Conservation (phyloP, 345 rosid genomes). For the Lenwebbia sp. region DNA sequence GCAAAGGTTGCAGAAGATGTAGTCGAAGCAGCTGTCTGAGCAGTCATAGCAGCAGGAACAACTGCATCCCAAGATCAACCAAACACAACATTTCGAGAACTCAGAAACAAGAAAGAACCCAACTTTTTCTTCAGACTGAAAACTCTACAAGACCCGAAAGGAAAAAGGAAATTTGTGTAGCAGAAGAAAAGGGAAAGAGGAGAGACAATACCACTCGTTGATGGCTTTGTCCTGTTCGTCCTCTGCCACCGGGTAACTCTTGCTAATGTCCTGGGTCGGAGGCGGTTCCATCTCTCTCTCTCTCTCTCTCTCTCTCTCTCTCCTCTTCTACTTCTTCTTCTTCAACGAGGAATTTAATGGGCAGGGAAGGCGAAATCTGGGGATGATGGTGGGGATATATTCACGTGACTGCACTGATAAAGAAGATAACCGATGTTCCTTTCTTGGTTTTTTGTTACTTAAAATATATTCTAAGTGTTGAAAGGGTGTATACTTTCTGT, state of each 20-base stretch:
- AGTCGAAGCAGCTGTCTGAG: constrained; percentile 8
- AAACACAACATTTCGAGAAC: not conserved
- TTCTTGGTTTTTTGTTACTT: not conserved
- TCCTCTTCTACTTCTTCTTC: not conserved
- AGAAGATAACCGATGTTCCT: not conserved
- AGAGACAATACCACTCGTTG: constrained; percentile 5
- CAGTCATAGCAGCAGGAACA: constrained; percentile 14
- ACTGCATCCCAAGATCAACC: constrained; percentile 1
- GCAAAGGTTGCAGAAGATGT: constrained; percentile 13
- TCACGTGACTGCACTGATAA: not conserved
- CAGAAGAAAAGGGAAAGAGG: not conserved
- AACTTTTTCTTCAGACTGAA: not conserved
- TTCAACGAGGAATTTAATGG: not conserved
- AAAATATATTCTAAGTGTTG: not conserved
- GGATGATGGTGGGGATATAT: not conserved
- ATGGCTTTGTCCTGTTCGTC: constrained; percentile 6
- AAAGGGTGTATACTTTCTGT: not conserved
- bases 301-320: not conserved
- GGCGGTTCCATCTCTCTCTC: constrained; percentile 11
- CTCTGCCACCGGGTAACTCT: not conserved
- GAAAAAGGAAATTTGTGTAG: not conserved
- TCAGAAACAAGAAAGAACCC: not conserved
- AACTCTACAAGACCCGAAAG: not conserved
- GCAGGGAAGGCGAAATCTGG: not conserved
- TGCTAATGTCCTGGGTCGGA: constrained; percentile 3